Evolutionary conservation across 371 early-diverging fungal genomes (phyloP), one percentile per base, ranked within the genome.

Genomic region (Rhizopus stolonifer): DNA sequence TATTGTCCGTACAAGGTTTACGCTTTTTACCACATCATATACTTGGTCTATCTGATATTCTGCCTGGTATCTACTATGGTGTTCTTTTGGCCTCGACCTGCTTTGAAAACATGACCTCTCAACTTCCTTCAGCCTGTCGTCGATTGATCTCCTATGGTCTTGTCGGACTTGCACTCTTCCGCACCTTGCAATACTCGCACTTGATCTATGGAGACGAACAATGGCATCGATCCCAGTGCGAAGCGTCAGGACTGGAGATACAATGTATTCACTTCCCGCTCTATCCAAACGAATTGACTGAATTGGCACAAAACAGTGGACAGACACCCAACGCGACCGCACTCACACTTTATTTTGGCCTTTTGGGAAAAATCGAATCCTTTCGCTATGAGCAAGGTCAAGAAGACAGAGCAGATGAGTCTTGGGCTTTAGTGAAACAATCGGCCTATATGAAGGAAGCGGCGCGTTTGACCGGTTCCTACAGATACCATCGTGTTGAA

Each of bases 401-500:
- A 25, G 71, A 74, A 25, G 43, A 21, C 8, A 36, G 60, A 22
- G 67, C 69, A 14, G 67, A 64, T 29, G 52, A 31, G 34, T 54
- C 10, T 44, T 67, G 23, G 45, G 56, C 3, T 29, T n/a, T 43
- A 0, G 22, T 69, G n/a, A 63, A 66, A 15, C 46, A 59, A 1
- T 43, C 44, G 11, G 15, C 49, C 3, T 70, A 40, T 44, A 31
- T 19, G 7, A 32, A 61, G 39, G 60, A 59, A 14, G 46, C 61
- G 0, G 42, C 54, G 4, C 22, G 34, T n/a, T 54, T 60, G 0
- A 58, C 47, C 4, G 71, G 65, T 4, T 15, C 49, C 0, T 42
- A 40, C 9, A 59, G 69, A 2, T 74, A 66, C 26, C 67, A 71
- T 47, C 61, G 62, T 15, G 67, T 58, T 6, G 17, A 54, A 14